Conservation (phyloP, 2,329 filamentous ascomycete genomes). For the Zymoseptoria ardabiliae region DNA sequence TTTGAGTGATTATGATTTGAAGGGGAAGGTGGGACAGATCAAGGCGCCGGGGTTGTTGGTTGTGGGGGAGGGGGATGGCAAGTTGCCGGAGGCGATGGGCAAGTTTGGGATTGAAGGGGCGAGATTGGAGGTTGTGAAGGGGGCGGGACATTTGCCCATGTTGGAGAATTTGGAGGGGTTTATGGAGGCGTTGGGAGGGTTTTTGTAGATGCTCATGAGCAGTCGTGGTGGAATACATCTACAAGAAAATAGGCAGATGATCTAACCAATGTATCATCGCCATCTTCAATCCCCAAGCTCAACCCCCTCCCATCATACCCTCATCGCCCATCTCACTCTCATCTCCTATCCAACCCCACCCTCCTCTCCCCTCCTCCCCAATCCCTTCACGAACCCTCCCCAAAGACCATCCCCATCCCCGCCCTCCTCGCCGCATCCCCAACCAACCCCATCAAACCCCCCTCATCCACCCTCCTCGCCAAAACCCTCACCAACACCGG, state of each 20-base stretch:
- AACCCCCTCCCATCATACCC: neutral
- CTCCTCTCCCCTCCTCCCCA: no score
- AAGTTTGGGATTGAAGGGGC: slow-evolving; percentile 49
- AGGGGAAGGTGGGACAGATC: slow-evolving; percentile 47
- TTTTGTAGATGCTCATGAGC: slow-evolving; percentile 36
- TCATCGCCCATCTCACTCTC: no score
- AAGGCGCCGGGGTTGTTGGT: slow-evolving; percentile 59
- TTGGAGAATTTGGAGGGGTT: slow-evolving; percentile 65
- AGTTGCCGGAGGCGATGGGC: slow-evolving; percentile 72
- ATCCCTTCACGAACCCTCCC: neutral
- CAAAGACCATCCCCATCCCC: neutral
- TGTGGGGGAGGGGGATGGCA: slow-evolving; percentile 66
- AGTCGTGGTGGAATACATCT: neutral
- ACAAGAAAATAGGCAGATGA: neutral
- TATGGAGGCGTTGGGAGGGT: slow-evolving; percentile 54
- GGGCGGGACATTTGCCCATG: slow-evolving; percentile 78
- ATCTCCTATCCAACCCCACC: neutral
- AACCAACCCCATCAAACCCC: neutral
- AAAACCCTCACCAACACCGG: neutral
- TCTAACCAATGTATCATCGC: neutral
- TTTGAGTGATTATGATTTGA: slow-evolving; percentile 64
- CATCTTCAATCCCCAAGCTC: neutral
- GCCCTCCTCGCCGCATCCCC: neutral
- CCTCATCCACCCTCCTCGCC: neutral
- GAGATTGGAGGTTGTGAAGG: slow-evolving; percentile 57